These are phyloP conservation scores for Cryphonectria radicalis DNA, from an alignment of 2,329 filamentous ascomycete genomes.

Conservation along the genomic window DNA sequence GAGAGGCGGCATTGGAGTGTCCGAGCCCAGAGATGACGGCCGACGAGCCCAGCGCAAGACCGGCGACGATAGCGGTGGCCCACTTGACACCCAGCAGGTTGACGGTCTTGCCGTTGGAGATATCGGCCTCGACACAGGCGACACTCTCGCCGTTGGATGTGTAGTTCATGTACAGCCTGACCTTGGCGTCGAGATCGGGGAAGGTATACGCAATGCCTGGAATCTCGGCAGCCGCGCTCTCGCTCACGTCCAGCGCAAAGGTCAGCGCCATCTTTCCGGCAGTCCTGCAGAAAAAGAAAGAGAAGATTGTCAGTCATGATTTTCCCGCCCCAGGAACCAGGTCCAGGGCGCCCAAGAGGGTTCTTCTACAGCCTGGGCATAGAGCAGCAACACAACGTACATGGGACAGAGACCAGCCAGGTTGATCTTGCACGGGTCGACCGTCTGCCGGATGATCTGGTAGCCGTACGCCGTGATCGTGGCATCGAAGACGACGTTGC, in stretches of 20 bases:
- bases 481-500: conserved; percentile 79
- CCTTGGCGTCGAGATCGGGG: conserved; percentile 86
- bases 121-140: conserved; percentile 83
- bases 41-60: conserved; percentile 80
- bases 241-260: conserved; percentile 67
- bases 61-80: conserved; percentile 86
- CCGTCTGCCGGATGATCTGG: conserved; percentile 64
- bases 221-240: conserved; percentile 64
- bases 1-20: conserved; percentile 91
- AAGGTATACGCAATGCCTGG: conserved; percentile 87
- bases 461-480: conserved; percentile 83
- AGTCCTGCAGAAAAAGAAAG: conserved; percentile 42
- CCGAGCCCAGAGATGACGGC: conserved; percentile 88
- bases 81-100: conserved; percentile 88
- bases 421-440: conserved; percentile 76
- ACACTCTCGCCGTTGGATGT: conserved; percentile 65
- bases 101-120: conserved; percentile 92
- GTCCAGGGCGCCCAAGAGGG: neutral
- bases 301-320: conserved; percentile 1
- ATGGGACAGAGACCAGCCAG: conserved; percentile 86
- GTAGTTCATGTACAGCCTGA: conserved; percentile 80
- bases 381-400: conserved; percentile 40
- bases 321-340: neutral
- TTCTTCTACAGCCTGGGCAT: neutral
- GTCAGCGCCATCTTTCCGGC: conserved; percentile 78